A percentile compares a stretch with the other conserved stretches of the same genome.
Evolutionary conservation across 192 early-diverging fungal species (phyloP).

Genomic region (Coemansia biformis): DNA sequence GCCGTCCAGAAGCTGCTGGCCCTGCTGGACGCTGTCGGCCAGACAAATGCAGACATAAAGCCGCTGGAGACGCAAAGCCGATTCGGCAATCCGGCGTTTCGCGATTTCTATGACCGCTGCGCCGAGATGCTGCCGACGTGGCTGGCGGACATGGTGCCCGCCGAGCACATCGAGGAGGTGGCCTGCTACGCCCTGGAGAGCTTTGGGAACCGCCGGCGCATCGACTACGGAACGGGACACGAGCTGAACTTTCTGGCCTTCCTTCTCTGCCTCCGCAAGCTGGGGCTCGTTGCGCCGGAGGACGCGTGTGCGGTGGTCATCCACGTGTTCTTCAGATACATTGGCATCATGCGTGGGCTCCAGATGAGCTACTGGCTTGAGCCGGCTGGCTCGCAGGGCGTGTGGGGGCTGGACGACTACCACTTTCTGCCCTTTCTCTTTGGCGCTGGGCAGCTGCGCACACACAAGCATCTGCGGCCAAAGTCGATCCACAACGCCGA

Average conservation of each 20-base stretch:
- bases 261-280: slow-evolving; percentile 74
- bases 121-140: slow-evolving; percentile 23
- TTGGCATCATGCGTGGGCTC: slow-evolving; percentile 80
- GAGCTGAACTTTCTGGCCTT: slow-evolving; percentile 89
- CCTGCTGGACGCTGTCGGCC: slow-evolving; percentile 60
- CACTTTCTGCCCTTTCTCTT: slow-evolving; percentile 95
- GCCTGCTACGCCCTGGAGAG: slow-evolving; percentile 72
- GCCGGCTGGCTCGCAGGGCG: slow-evolving; percentile 95
- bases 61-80: slow-evolving; percentile 73
- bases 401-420: slow-evolving; percentile 99
- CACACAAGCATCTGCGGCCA: slow-evolving; percentile 86
- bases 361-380: slow-evolving; percentile 94
- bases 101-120: slow-evolving; percentile 77
- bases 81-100: slow-evolving; percentile 96
- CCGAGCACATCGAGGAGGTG: slow-evolving; percentile 54
- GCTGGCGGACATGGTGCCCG: slow-evolving; percentile 40
- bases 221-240: slow-evolving; percentile 98
- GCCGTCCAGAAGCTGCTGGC: slow-evolving; percentile 56
- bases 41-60: slow-evolving; percentile 59
- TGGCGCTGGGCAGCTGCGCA: slow-evolving; percentile 78
- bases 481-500: slow-evolving; percentile 91
- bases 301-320: slow-evolving; percentile 78
- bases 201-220: slow-evolving; percentile 87
- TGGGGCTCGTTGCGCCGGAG: slow-evolving; percentile 57
- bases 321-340: slow-evolving; percentile 75